These are phyloP conservation scores for Anethum foeniculum DNA, from an alignment of 140 eudicot species.

Conservation along the genomic window DNA sequence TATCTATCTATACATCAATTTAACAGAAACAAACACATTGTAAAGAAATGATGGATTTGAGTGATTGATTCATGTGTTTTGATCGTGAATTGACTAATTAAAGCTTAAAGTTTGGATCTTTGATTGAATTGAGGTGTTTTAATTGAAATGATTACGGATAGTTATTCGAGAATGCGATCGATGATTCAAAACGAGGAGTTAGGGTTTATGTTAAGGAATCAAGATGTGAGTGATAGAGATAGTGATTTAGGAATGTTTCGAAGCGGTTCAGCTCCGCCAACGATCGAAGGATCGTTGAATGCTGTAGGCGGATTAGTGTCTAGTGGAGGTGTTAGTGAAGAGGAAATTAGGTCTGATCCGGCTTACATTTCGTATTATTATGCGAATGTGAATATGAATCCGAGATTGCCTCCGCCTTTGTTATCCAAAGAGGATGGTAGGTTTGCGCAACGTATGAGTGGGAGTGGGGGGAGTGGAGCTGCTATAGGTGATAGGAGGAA, in stretches of 20 bases:
- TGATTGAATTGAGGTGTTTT: background rate
- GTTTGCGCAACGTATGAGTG: constrained; percentile 50
- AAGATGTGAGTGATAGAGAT: constrained; percentile 37
- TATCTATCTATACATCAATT: background rate
- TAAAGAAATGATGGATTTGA: background rate
- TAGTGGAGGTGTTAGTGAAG: constrained; percentile 51
- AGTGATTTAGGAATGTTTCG: constrained; percentile 45
- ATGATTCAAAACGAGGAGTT: constrained; percentile 43
- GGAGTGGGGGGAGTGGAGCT: constrained; percentile 39
- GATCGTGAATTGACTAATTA: constrained; percentile 14
- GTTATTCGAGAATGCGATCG: constrained; percentile 65
- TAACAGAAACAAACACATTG: background rate
- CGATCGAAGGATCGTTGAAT: constrained; percentile 63
- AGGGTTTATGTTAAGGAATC: constrained; percentile 40
- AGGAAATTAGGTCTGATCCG: constrained; percentile 94
- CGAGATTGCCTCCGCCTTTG: constrained; percentile 88
- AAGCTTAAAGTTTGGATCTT: background rate
- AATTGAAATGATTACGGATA: constrained; percentile 48
- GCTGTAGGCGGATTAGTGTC: constrained; percentile 46
- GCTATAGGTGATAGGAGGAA: constrained; percentile 77
- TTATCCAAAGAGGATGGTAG: constrained; percentile 88
- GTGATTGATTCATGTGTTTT: constrained; percentile 8
- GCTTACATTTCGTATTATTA: constrained; percentile 65
- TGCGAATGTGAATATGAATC: constrained; percentile 80
- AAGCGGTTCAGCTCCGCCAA: constrained; percentile 83